Conservation (phyloP, 2,329 filamentous ascomycete genomes). For the Chalaropsis thielavioides region DNA sequence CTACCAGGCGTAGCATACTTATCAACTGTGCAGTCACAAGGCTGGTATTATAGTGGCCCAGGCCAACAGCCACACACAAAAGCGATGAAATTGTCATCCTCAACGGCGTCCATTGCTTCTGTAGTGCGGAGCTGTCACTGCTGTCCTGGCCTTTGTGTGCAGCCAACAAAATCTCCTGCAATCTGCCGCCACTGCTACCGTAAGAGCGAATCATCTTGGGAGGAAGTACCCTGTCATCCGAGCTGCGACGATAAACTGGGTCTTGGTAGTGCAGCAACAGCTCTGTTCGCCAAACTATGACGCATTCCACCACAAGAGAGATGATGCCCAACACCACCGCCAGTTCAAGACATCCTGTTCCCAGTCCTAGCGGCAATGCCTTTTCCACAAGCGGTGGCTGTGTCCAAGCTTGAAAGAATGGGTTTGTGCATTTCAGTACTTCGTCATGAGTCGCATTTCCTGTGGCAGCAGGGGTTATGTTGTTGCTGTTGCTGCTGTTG, state of each 20-base stretch:
- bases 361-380: background rate
- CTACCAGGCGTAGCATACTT: constrained; percentile 4
- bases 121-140: background rate
- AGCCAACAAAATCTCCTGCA: background rate
- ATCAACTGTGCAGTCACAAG: constrained; percentile 10
- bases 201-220: background rate
- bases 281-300: background rate
- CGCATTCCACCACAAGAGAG: background rate
- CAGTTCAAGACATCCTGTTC: background rate
- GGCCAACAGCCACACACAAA: background rate
- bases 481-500: no score
- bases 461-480: background rate
- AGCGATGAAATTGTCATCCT: constrained; percentile 1
- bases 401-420: constrained; percentile 8
- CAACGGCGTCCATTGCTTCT: constrained; percentile 1
- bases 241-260: background rate
- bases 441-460: background rate
- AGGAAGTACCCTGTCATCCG: background rate
- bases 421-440: constrained; percentile 2
- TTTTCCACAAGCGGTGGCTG: background rate
- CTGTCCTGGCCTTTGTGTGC: background rate
- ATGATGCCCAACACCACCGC: background rate
- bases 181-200: background rate
- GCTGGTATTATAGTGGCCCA: constrained; percentile 7
- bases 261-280: background rate